These are phyloP conservation scores for Lipomyces kockii DNA, from an alignment of 805 yeast species.

Conservation along the genomic window DNA sequence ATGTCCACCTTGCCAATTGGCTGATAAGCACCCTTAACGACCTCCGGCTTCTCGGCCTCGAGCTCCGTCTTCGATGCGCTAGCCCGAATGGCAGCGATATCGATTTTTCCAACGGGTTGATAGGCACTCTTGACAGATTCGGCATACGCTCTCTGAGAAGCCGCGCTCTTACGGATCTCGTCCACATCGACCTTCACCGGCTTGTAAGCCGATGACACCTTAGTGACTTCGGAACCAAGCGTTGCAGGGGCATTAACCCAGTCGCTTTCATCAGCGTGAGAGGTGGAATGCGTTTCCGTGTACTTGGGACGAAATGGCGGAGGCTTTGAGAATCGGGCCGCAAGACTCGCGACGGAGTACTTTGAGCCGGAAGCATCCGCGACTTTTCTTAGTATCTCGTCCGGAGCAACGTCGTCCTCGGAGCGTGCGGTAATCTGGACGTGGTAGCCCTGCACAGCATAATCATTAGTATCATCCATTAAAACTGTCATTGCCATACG, in stretches of 20 bases:
- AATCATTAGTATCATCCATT: not conserved
- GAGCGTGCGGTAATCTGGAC: slow-evolving; percentile 97
- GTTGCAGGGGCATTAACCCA: slow-evolving; percentile 64
- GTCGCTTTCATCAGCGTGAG: slow-evolving; percentile 56
- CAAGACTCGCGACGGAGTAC: slow-evolving; percentile 59
- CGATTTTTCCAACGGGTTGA: slow-evolving; percentile 67
- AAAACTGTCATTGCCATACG: slow-evolving; percentile 39
- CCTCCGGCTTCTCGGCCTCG: slow-evolving; percentile 34
- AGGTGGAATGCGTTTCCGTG: slow-evolving; percentile 39
- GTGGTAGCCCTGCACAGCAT: slow-evolving; percentile 68
- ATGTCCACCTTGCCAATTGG: slow-evolving; percentile 67
- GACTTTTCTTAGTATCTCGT: slow-evolving; percentile 73
- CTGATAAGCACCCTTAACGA: slow-evolving; percentile 56
- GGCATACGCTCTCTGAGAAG: slow-evolving; percentile 20
- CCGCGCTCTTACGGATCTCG: slow-evolving; percentile 42
- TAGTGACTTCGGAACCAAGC: slow-evolving; percentile 44
- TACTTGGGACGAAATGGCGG: slow-evolving; percentile 46
- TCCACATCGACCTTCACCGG: slow-evolving; percentile 47
- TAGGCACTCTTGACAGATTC: slow-evolving; percentile 54
- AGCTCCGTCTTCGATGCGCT: slow-evolving; percentile 35
- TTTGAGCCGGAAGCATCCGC: slow-evolving; percentile 96
- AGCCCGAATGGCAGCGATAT: slow-evolving; percentile 52
- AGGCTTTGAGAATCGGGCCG: slow-evolving; percentile 37
- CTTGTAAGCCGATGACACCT: slow-evolving; percentile 54
- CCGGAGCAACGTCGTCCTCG: slow-evolving; percentile 81